Evolutionary conservation across 306 rosid species (phyloP), one percentile per base, ranked within the genome.

Genomic region (Inga leiocalycina): DNA sequence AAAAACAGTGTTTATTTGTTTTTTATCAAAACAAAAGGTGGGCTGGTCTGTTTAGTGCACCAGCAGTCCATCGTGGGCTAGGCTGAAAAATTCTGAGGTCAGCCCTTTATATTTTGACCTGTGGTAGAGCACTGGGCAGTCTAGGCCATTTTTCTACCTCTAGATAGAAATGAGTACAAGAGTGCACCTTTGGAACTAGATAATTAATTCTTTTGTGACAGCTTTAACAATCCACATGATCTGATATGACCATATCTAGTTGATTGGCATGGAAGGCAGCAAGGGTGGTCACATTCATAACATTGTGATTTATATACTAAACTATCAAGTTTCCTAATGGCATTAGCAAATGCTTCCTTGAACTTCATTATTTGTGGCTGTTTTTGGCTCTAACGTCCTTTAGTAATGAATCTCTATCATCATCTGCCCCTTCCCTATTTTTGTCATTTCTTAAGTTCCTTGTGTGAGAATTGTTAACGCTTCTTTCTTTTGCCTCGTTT

Each of bases 311-410:
- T 71, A 44, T 71, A 22, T 56, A 22, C 57, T 45, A 20, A 22
- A 10, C 37, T 22, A 71, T 24, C 32, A 45, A 45, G 20, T 24
- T 70, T 70, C 52, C 49, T 44, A 24, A 45, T 43, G 52, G 49
- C n/a, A 45, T 22, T 71, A 71, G 37, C 37, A 22, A 22, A 24
- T 24, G 12, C 20, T 44, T 37, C 12, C 17, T 13, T 45, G 22
- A 22, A 45, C 59, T 46, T 43, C 5, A 44, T 43, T 72, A 15
- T 71, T 70, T 80, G 48, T n/a, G 71, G 69, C 71, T 85, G 75
- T 45, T 72, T n/a, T 59, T 27, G 45, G 62, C 72, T 22, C 4
- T 48, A 15, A 79, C 56, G 75, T 74, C 72, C 48, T 79, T 44
- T 54, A 80, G 57, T 32, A 12, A 72, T 49, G 70, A 62, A 44